phyloP scores from a whole-genome alignment of 306 rosid genomes.

The Medicago lupulina region DNA sequence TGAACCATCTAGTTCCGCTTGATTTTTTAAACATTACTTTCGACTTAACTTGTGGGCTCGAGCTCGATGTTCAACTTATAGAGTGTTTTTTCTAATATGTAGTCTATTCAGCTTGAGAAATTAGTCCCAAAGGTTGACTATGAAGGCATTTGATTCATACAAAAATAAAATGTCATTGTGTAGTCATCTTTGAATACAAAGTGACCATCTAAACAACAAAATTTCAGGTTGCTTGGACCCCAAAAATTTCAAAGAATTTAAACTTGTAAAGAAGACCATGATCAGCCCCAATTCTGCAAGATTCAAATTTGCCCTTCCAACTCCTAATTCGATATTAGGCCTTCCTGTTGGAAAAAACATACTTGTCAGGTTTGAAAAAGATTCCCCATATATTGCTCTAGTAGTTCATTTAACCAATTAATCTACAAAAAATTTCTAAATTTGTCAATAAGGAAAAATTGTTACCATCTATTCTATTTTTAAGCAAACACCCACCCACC shows the following conservation, averaged over 20 bases:
- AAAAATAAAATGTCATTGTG: neutral
- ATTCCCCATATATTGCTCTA: constrained; percentile 9
- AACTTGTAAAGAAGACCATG: constrained; percentile 63
- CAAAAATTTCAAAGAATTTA: constrained; percentile 62
- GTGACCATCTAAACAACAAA: neutral
- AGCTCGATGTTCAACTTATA: neutral
- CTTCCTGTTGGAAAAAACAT: constrained; percentile 86
- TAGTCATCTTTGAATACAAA: neutral
- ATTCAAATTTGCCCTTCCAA: constrained; percentile 73
- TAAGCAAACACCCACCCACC: no score
- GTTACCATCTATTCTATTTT: no score
- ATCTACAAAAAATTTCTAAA: no score
- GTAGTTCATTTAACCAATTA: neutral
- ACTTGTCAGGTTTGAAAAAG: constrained; percentile 56
- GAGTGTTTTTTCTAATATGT: neutral
- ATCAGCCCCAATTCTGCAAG: constrained; percentile 63
- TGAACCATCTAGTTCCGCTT: neutral
- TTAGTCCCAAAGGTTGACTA: neutral
- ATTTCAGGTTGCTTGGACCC: constrained; percentile 66
- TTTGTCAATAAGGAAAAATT: no score
- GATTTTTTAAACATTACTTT: neutral
- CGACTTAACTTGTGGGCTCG: neutral
- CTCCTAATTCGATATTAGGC: constrained; percentile 67
- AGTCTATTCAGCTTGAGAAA: neutral
- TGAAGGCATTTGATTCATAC: neutral